Evolutionary conservation across 768 basidiomycete species (phyloP), one percentile per base, ranked within the genome.

Genomic region (Termitomyces titanicus): DNA sequence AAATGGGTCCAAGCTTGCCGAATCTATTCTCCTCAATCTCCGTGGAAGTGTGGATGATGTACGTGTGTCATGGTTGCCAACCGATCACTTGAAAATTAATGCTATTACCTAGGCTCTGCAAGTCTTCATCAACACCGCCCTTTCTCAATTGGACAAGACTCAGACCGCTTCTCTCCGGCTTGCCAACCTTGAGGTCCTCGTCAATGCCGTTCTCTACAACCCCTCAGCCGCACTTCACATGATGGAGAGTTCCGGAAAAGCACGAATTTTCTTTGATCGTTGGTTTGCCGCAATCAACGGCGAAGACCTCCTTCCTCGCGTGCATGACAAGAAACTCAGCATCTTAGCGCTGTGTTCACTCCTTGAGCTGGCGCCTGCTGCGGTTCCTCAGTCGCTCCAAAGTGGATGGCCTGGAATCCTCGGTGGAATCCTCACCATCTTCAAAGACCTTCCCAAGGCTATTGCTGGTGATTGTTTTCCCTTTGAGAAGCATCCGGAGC

Each of bases 261-360:
- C 88, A 0, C 83, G 86, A 35, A 64, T 69, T n/a, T 92, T 95
- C 77, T 93, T 95, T 66, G 83, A 91, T 65, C 79, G 75, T 59
- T 95, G 92, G 92, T 94, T 94, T 66, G 79, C 70, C 11, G 82
- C 83, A 11, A 88, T 93, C 69, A 84, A 84, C 54, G 71, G 72
- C 47, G 76, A 77, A 31, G 74, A 68, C 24, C 79, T 77, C 46
- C 78, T 94, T 34, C 89, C 91, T 12, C 83, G 92, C 18, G 92
- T 96, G 42, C 92, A 96, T 66, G 92, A 95, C 72, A 93, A 94
- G 80, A 92, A 88, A 70, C 73, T 95, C 54, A 83, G 81, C 61
- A 82, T 94, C 53, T 67, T 90, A 54, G 84, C 92, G 10, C 68
- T 95, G 54, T 89, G 86, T 58, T 83, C 85, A 43, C 71, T 94